These are phyloP conservation scores for Trametes elegans DNA, from an alignment of 768 basidiomycete genomes.

Conservation along the genomic window DNA sequence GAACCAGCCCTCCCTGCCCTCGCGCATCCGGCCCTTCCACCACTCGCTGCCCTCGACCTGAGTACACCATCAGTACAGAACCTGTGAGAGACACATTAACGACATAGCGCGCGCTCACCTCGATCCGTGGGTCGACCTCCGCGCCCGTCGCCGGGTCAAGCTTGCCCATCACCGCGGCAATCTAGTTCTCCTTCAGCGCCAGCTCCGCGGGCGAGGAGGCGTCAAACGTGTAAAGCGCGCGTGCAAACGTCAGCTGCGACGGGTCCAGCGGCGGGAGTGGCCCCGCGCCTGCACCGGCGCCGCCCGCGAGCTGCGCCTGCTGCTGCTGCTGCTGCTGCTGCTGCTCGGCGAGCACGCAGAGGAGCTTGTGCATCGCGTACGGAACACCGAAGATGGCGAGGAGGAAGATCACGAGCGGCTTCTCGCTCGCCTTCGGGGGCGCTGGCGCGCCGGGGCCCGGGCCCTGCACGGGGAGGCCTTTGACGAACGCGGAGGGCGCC, in stretches of 20 bases:
- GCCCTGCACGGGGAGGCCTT: constrained; percentile 53
- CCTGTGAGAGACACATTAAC: not conserved
- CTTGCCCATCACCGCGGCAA: constrained; percentile 88
- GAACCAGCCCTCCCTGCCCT: constrained; percentile 94
- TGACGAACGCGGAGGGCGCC: constrained; percentile 62
- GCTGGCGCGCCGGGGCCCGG: constrained; percentile 33
- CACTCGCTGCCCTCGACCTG: constrained; percentile 63
- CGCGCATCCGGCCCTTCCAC: constrained; percentile 93
- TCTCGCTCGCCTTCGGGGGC: constrained; percentile 76
- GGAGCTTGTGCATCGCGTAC: constrained; percentile 88
- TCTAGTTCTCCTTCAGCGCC: constrained; percentile 80
- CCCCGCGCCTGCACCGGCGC: constrained; percentile 35
- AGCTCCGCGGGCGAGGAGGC: constrained; percentile 78
- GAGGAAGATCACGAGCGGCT: constrained; percentile 91
- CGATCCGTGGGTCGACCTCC: constrained; percentile 64
- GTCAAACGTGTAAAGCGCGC: constrained; percentile 77
- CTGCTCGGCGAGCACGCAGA: constrained; percentile 71
- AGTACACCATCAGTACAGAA: not conserved
- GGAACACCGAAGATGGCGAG: constrained; percentile 92
- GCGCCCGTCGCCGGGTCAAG: constrained; percentile 65
- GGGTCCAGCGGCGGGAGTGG: constrained; percentile 71
- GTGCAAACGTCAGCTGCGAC: constrained; percentile 75
- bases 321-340: no score
- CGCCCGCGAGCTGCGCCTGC: constrained; percentile 36
- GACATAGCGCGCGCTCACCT: constrained; percentile 33